Conservation (phyloP, 225 moss, liverwort and hornwort genomes). For the Lunularia cruciata region DNA sequence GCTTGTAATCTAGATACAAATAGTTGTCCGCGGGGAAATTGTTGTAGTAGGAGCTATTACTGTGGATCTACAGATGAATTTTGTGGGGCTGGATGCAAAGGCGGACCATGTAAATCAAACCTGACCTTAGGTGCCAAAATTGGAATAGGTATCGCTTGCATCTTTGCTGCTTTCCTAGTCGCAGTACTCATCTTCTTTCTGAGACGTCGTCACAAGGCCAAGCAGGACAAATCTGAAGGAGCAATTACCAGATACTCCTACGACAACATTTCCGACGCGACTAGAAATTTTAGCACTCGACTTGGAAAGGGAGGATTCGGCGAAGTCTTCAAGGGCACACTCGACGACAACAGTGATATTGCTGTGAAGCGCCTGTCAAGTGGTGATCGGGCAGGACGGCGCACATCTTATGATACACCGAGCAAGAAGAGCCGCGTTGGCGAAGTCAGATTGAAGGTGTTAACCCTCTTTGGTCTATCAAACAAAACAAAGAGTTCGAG, state of each 20-base stretch:
- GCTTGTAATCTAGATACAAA: no score
- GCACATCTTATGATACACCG: no score
- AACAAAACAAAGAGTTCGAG: neutral
- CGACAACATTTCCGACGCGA: neutral
- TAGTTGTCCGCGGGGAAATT: no score
- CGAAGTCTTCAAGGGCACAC: neutral
- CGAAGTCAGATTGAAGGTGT: no score
- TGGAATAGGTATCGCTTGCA: neutral
- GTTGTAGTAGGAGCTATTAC: no score
- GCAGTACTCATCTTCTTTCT: no score
- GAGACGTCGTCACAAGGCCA: neutral
- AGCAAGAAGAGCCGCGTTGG: neutral
- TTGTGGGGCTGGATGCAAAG: neutral
- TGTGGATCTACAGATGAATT: neutral
- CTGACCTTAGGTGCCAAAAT: neutral
- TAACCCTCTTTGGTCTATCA: neutral
- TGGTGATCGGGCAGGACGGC: no score
- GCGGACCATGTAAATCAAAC: neutral
- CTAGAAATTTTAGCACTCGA: neutral
- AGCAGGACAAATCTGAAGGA: neutral
- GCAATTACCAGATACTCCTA: neutral
- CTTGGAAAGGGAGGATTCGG: neutral
- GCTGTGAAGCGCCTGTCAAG: constrained; percentile 3
- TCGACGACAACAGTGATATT: neutral
- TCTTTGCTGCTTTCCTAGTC: neutral